These are phyloP conservation scores for Annona squamosa DNA, from an alignment of 164 flowering plant genomes.

Conservation along the genomic window DNA sequence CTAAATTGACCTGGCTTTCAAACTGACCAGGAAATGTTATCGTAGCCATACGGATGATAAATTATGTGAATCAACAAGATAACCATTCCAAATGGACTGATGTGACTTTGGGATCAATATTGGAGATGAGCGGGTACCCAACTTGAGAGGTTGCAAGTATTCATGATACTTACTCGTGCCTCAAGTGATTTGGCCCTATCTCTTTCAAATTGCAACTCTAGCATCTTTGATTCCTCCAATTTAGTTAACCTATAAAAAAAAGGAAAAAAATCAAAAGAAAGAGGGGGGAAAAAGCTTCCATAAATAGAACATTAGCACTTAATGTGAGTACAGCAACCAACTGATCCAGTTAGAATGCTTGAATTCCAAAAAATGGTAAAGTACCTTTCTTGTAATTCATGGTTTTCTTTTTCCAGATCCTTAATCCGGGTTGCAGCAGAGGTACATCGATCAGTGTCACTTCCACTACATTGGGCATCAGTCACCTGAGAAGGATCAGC, in stretches of 20 bases:
- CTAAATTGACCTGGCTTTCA: no score
- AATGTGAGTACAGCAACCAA: neutral
- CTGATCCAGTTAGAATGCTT: neutral
- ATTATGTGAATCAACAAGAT: no score
- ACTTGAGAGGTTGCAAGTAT: no score
- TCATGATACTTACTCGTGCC: slow-evolving; percentile 32
- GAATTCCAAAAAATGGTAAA: neutral
- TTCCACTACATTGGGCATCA: slow-evolving; percentile 8
- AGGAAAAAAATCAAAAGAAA: no score
- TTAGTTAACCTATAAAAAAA: slow-evolving; percentile 32
- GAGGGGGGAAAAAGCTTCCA: neutral
- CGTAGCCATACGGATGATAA: no score
- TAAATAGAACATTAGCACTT: neutral
- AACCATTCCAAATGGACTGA: no score
- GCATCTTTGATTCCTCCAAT: slow-evolving; percentile 29
- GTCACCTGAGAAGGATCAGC: slow-evolving; percentile 16
- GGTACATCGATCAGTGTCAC: slow-evolving; percentile 8
- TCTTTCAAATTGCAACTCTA: slow-evolving; percentile 39
- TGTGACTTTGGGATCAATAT: no score
- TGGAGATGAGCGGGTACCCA: no score
- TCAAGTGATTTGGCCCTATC: slow-evolving; percentile 45
- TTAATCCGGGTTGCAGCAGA: slow-evolving; percentile 11
- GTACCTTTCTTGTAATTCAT: slow-evolving; percentile 41
- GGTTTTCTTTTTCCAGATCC: slow-evolving; percentile 47
- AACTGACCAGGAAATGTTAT: no score